Evolutionary conservation across 805 yeast species (phyloP), one percentile per base, ranked within the genome.

Genomic region (Komagataella mondaviorum): DNA sequence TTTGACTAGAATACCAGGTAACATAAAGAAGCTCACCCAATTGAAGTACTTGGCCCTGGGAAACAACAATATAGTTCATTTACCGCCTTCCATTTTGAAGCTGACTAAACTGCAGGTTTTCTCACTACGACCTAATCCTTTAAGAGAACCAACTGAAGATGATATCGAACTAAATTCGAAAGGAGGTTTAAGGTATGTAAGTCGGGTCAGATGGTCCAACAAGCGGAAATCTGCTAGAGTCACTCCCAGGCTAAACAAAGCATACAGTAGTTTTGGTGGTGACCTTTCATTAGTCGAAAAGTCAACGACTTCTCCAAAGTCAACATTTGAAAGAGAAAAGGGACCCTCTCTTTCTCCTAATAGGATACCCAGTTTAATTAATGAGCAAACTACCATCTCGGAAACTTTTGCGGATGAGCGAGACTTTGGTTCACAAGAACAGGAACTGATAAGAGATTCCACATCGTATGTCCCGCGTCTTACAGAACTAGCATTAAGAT

Each of bases 41-140:
- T 63, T 81, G 53, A 70, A 71, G n/a, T 77, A 77, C 49, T 61
- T 81, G 45, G 73, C 78, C n/a, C 55, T 80, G 7, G 74, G 76
- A 6, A 67, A 73, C 20, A 81, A 81, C 57, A 70, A 75, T 51
- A 59, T 81, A 44, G 70, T 69, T 49, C 75, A 67, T 51, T 60
- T 80, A 17, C 85, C 86, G 0, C 72, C 70, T 53, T 77, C 77
- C 53, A 72, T 80, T 6, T 60, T 81, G n/a, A 64, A 71, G 4
- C 62, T 81, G 12, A 64, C 70, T 1, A 58, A 64, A 2, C 59
- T 81, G 36, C 62, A 65, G 17, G 70, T 71, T 1, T 63, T 81
- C n/a, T 64, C 76, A 12, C 74, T 82, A 0, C 74, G 83, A 30
- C 85, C 85, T 1, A 80, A 80, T 55, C 76, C 77, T 6, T 66